phyloP scores from a whole-genome alignment of 352 stramenopile genomes.

The Globisporangium paddicum region DNA sequence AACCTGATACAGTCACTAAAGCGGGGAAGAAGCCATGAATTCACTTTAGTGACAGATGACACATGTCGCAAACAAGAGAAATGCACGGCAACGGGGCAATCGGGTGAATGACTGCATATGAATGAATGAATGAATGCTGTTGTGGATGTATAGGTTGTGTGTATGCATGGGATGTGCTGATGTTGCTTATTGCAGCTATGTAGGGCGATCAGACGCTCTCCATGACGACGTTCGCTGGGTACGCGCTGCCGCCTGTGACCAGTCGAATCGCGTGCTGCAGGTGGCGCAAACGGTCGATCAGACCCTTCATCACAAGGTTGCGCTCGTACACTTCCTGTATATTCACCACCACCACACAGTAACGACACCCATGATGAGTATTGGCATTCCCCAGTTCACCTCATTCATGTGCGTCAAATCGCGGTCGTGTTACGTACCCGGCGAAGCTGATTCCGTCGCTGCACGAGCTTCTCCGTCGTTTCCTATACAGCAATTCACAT shows the following conservation, averaged over 20 bases:
- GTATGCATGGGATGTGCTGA: no score
- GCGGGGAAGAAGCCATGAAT: neutral
- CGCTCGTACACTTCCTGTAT: constrained; percentile 76
- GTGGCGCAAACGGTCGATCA: constrained; percentile 75
- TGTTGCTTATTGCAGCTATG: no score
- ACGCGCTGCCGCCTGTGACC: constrained; percentile 61
- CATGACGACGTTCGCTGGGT: constrained; percentile 61
- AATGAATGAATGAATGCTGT: no score
- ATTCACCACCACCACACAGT: neutral
- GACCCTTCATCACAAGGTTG: constrained; percentile 82
- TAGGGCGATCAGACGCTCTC: constrained; percentile 74
- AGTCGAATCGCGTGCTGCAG: constrained; percentile 74
- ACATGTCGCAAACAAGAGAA: neutral
- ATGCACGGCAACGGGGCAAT: no score
- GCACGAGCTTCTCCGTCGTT: constrained; percentile 42
- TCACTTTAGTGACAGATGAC: neutral
- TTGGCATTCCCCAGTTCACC: no score
- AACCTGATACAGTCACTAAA: neutral
- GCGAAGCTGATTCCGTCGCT: constrained; percentile 64
- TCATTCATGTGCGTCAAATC: no score
- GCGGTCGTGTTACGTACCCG: constrained; percentile 35
- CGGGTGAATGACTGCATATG: no score
- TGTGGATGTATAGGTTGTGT: neutral
- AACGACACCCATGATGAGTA: no score
- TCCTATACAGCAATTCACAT: constrained; percentile 21